Percentiles rank a stretch among this genome's conserved stretches.
Conservation (phyloP, 768 basidiomycete genomes). For the Russula lepida region DNA sequence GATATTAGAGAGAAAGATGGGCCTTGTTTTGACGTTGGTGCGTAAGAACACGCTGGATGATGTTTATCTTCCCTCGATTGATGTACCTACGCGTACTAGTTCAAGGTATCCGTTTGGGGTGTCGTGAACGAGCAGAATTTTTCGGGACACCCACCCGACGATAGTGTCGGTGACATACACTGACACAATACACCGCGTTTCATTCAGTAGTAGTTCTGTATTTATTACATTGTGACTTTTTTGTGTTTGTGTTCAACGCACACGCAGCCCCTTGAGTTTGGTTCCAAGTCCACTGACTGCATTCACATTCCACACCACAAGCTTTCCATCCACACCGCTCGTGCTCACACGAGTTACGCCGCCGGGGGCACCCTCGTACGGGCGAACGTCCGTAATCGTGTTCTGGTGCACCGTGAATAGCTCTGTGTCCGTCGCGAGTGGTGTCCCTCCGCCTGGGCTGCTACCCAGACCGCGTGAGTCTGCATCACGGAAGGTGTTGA, state of each 20-base stretch:
- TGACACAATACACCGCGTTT: background rate
- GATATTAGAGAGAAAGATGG: slow-evolving; percentile 88
- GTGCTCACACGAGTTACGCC: slow-evolving; percentile 75
- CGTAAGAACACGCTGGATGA: slow-evolving; percentile 21
- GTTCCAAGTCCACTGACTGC: slow-evolving; percentile 45
- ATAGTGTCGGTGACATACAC: slow-evolving; percentile 6
- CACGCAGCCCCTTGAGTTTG: slow-evolving; percentile 35
- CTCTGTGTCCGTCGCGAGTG: slow-evolving; percentile 52
- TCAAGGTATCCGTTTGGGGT: slow-evolving; percentile 95
- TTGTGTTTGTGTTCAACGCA: slow-evolving; percentile 24
- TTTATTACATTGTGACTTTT: slow-evolving; percentile 10
- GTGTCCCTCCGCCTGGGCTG: slow-evolving; percentile 28
- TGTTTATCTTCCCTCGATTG: too few species aligned
- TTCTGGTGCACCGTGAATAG: slow-evolving; percentile 93
- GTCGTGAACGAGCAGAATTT: slow-evolving; percentile 75
- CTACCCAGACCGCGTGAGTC: slow-evolving; percentile 59
- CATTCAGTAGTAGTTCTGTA: background rate
- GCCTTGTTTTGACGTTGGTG: slow-evolving; percentile 86
- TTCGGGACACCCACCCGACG: slow-evolving; percentile 9
- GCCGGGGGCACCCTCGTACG: slow-evolving; percentile 55
- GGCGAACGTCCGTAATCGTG: slow-evolving; percentile 86
- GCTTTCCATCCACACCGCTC: slow-evolving; percentile 85
- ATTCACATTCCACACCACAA: slow-evolving; percentile 85
- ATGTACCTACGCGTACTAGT: slow-evolving; percentile 40
- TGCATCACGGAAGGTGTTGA: slow-evolving; percentile 88